These are phyloP conservation scores for Alternaria gaisen DNA, from an alignment of 2,329 filamentous ascomycete species.

Conservation along the genomic window DNA sequence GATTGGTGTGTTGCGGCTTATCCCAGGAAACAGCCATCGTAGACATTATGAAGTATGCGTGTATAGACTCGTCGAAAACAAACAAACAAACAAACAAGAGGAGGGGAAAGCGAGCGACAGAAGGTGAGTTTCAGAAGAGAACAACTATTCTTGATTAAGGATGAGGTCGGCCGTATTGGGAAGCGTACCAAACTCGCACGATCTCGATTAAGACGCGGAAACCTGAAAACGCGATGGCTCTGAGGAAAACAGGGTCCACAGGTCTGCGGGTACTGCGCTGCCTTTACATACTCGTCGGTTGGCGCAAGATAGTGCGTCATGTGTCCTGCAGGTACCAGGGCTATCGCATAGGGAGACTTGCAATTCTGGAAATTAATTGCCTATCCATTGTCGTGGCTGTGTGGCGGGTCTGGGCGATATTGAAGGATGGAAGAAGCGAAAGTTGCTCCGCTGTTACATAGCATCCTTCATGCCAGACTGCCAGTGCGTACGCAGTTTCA, in stretches of 20 bases:
- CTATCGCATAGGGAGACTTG: slow-evolving; percentile 18
- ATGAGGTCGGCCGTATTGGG: slow-evolving; percentile 13
- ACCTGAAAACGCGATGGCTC: slow-evolving; percentile 13
- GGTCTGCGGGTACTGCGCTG: slow-evolving; percentile 25
- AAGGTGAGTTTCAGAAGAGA: slow-evolving; percentile 12
- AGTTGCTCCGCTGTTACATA: slow-evolving; percentile 4
- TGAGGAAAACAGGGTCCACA: slow-evolving; percentile 14
- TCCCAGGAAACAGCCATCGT: slow-evolving; percentile 33
- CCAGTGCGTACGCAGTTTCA: slow-evolving; percentile 1
- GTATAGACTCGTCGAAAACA: slow-evolving; percentile 11
- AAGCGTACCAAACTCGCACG: slow-evolving; percentile 10
- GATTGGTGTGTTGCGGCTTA: slow-evolving; percentile 41
- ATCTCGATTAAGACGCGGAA: slow-evolving; percentile 21
- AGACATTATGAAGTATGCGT: slow-evolving; percentile 16
- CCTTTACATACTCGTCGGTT: slow-evolving; percentile 20
- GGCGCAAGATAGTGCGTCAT: slow-evolving; percentile 17
- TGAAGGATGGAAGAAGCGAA: slow-evolving; percentile 7
- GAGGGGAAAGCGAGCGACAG: slow-evolving; percentile 7
- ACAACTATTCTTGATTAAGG: slow-evolving; percentile 16
- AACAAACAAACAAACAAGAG: slow-evolving; percentile 6
- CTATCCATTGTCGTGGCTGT: slow-evolving; percentile 16
- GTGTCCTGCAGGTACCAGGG: slow-evolving; percentile 25
- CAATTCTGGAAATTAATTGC: slow-evolving; percentile 23
- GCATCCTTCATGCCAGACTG: background rate
- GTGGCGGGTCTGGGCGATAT: slow-evolving; percentile 23